Evolutionary conservation across 2,329 filamentous ascomycete species (phyloP), one percentile per base, ranked within the genome.

Genomic region (Pseudogymnoascus sp.): DNA sequence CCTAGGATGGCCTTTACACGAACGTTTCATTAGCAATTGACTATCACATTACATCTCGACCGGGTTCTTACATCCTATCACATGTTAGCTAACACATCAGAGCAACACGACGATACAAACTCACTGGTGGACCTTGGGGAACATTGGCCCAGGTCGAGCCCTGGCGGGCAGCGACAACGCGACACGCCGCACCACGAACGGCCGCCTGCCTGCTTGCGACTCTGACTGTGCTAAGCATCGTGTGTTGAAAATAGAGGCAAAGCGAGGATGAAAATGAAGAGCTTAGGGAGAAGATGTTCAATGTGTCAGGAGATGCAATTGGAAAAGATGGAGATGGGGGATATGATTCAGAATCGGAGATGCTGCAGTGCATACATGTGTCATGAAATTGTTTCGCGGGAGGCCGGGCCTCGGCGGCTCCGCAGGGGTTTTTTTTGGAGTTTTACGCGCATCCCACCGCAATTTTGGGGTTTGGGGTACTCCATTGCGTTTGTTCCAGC

Each of bases 81-180:
- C 62, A 68, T 65, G 29, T 66, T 63, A 29, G 60, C 23, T 60
- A 11, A 50, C 59, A 44, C 37, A 29, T 50, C 61, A 21, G 65
- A 19, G 19, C 35, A 17, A 62, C 50, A 64, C 42, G 59, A 35
- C 46, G 62, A 38, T 62, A 67, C 23, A 59, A 59, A 85, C 89
- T 79, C 86, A 95, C 92, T 75, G 93, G 93, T 84, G 93, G 93
- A 68, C 93, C 93, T 80, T 97, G 91, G 70, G 91, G 88, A 63
- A 97, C 91, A 73, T 90, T 89, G 74, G 90, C 86, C 93, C 93
- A 97, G 70, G 89, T 90, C 66, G 92, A 96, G 70, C 70, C 70
- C 68, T 69, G 66, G 61, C 72, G 68, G 59, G 67, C 61, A 56
- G 67, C 63, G 46, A 64, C 66, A 66, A 64, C 68, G 66, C 69